phyloP scores from a whole-genome alignment of 306 rosid species.

The Begonia fuchsioides region DNA sequence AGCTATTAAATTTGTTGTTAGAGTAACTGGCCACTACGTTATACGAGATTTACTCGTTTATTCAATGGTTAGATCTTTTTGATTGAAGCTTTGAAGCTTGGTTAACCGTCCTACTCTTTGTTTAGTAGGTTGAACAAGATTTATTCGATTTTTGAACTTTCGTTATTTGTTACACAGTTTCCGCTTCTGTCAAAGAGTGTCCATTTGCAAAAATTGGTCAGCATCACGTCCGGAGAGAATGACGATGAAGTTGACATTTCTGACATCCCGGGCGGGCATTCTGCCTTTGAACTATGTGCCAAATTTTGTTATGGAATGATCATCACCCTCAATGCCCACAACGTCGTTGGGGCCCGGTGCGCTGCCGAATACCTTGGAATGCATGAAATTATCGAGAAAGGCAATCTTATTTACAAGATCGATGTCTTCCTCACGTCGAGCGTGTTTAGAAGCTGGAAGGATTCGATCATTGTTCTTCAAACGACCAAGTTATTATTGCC shows the following conservation, averaged over 20 bases:
- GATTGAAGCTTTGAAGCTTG: too few relatives aligned
- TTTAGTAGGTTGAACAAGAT: too few relatives aligned
- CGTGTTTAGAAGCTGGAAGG: constrained; percentile 95
- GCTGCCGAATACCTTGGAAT: constrained; percentile 92
- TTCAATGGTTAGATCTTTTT: too few relatives aligned
- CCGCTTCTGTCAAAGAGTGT: constrained; percentile 93
- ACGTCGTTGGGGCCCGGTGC: constrained; percentile 59
- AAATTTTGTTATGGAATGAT: constrained; percentile 95
- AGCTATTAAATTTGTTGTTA: too few relatives aligned
- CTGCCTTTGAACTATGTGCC: constrained; percentile 87
- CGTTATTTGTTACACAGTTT: constrained; percentile 38
- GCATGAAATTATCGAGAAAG: constrained; percentile 79
- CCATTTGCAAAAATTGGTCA: constrained; percentile 55
- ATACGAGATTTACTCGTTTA: too few relatives aligned
- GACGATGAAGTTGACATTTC: constrained; percentile 47
- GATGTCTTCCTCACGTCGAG: constrained; percentile 86
- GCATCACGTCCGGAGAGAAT: constrained; percentile 40
- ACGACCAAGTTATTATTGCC: constrained; percentile 51
- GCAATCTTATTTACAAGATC: constrained; percentile 86
- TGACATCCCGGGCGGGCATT: constrained; percentile 79
- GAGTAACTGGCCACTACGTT: too few relatives aligned
- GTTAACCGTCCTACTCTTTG: too few relatives aligned
- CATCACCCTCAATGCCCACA: constrained; percentile 85
- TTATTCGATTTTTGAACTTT: not conserved
- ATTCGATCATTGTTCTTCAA: constrained; percentile 89